A percentile compares a stretch with the other conserved stretches of the same genome.
Conservation (phyloP, 139 green algal genomes). For the Chlamydomonas sp. region DNA sequence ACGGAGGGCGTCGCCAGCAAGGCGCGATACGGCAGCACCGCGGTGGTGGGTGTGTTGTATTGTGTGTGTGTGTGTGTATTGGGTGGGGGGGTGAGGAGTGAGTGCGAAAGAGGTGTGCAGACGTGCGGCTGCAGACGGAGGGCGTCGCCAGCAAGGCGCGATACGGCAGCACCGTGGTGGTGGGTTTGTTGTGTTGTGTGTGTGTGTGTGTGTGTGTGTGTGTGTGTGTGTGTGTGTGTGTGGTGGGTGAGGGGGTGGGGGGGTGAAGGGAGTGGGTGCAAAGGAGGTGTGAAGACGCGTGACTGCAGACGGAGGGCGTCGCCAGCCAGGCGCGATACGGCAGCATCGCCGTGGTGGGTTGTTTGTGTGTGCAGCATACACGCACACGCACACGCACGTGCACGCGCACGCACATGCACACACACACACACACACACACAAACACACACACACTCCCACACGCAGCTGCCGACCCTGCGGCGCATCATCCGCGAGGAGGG, state of each 20-base stretch:
- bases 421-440: too few species aligned
- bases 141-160: too few species aligned
- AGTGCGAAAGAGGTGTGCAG: too few species aligned
- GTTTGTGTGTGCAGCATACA: too few species aligned
- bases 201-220: background rate
- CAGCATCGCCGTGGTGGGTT: background rate
- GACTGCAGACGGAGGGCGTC: too few species aligned
- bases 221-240: background rate
- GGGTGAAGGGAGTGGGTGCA: background rate
- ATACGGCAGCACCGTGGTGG: conserved; percentile 5
- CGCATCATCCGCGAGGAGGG: conserved; percentile 80
- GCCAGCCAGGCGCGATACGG: too few species aligned
- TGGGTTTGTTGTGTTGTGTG: background rate
- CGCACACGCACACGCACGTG: too few species aligned
- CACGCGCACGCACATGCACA: too few species aligned
- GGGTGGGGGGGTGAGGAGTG: background rate
- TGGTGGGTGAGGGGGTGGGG: background rate
- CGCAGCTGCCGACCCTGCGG: conserved; percentile 54
- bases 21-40: conserved; percentile 44
- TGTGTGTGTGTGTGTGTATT: background rate
- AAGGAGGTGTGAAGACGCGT: too few species aligned
- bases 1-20: conserved; percentile 59
- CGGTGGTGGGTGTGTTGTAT: conserved; percentile 34
- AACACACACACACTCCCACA: too few species aligned
- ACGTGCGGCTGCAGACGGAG: too few species aligned